Evolutionary conservation across 2,329 filamentous ascomycete genomes (phyloP).

Genomic region (Westerdykella ornata): DNA sequence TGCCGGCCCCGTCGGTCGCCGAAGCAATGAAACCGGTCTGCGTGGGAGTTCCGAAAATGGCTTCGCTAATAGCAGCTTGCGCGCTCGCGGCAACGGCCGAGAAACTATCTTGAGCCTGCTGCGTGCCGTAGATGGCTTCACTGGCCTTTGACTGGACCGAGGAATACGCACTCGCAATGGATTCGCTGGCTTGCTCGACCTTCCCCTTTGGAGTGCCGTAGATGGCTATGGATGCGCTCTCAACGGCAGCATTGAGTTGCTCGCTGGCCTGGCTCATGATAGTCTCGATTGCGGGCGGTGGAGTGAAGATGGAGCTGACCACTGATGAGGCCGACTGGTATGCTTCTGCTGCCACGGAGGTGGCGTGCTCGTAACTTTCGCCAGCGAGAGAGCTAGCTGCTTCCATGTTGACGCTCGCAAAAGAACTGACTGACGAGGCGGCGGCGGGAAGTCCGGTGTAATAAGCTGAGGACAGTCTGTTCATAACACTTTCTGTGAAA

Average conservation of each 20-base stretch:
- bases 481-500: slow-evolving; percentile 75
- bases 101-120: slow-evolving; percentile 49
- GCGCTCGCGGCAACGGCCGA: slow-evolving; percentile 51
- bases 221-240: slow-evolving; percentile 51
- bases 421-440: slow-evolving; percentile 49
- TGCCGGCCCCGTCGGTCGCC: slow-evolving; percentile 40
- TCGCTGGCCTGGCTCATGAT: slow-evolving; percentile 52
- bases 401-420: slow-evolving; percentile 40
- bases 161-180: slow-evolving; percentile 48
- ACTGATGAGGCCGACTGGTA: slow-evolving; percentile 45
- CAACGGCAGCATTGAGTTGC: slow-evolving; percentile 53
- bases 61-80: slow-evolving; percentile 49
- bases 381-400: slow-evolving; percentile 48
- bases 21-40: slow-evolving; percentile 40
- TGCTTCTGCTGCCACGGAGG: slow-evolving; percentile 47
- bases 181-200: slow-evolving; percentile 50
- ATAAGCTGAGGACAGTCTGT: slow-evolving; percentile 64
- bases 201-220: slow-evolving; percentile 52
- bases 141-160: slow-evolving; percentile 47
- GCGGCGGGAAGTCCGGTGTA: slow-evolving; percentile 57
- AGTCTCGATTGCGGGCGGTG: slow-evolving; percentile 52
- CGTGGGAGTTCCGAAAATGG: slow-evolving; percentile 52
- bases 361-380: slow-evolving; percentile 41
- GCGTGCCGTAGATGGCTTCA: slow-evolving; percentile 51
- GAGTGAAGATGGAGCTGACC: slow-evolving; percentile 48